phyloP scores from a whole-genome alignment of 805 yeast genomes.

The Metschnikowia baotianmanensis region DNA sequence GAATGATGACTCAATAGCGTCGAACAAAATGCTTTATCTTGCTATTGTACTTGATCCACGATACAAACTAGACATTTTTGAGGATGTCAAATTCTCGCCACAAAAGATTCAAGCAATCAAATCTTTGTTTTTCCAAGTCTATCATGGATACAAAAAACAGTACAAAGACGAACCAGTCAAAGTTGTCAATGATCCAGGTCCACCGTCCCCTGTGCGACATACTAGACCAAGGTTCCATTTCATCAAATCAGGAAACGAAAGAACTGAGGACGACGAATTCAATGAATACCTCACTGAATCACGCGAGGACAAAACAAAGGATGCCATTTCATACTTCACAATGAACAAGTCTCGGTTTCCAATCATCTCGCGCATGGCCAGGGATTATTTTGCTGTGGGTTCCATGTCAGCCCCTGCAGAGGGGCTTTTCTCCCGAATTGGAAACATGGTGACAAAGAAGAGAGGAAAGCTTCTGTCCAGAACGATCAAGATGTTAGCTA shows the following conservation, averaged over 20 bases:
- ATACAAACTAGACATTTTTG: not conserved
- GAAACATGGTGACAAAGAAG: not conserved
- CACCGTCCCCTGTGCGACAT: not conserved
- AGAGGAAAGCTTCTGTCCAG: not conserved
- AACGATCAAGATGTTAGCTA: not conserved
- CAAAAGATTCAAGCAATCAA: not conserved
- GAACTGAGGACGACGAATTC: not conserved
- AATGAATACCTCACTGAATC: not conserved
- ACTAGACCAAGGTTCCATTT: not conserved
- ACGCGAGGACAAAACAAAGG: not conserved
- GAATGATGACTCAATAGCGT: not conserved
- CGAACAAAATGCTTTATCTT: constrained; percentile 1
- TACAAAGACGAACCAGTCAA: not conserved
- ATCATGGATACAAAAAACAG: not conserved
- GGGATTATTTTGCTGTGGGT: constrained; percentile 2
- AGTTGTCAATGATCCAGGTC: too few species aligned
- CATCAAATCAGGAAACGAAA: not conserved
- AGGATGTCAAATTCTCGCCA: not conserved
- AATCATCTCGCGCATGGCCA: constrained; percentile 1
- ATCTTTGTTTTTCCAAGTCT: not conserved
- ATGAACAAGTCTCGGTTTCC: not conserved
- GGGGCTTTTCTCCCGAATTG: not conserved
- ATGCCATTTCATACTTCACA: not conserved
- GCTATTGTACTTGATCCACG: constrained; percentile 2
- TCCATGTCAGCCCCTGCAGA: constrained; percentile 4